Conservation (phyloP, 1,284 basidiomycete species). For the Cryptococcus jaspeensis region DNA sequence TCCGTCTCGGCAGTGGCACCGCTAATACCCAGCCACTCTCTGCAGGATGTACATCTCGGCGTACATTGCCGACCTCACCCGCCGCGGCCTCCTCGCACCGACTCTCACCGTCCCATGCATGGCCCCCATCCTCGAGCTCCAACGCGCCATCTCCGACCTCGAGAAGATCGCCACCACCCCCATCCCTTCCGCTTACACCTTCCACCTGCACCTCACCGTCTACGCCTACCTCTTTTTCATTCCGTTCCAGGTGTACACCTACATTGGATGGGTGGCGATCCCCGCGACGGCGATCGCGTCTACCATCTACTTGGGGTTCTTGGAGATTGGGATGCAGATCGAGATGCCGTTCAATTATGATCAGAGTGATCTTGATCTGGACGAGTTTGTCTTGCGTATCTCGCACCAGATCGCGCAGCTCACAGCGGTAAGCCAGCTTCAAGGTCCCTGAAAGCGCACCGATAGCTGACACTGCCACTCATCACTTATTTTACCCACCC, state of each 20-base stretch:
- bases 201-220: slow-evolving; percentile 35
- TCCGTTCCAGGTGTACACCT: slow-evolving; percentile 34
- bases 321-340: slow-evolving; percentile 35
- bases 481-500: background rate
- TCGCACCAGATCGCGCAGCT: slow-evolving; percentile 33
- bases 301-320: slow-evolving; percentile 32
- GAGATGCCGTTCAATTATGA: slow-evolving; percentile 41
- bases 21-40: slow-evolving; percentile 4
- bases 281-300: slow-evolving; percentile 30
- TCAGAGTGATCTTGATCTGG: slow-evolving; percentile 36
- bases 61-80: slow-evolving; percentile 26
- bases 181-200: slow-evolving; percentile 35
- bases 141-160: slow-evolving; percentile 33
- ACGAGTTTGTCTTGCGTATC: slow-evolving; percentile 33
- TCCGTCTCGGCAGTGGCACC: background rate
- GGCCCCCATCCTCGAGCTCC: slow-evolving; percentile 25
- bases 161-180: slow-evolving; percentile 38
- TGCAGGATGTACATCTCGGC: slow-evolving; percentile 32
- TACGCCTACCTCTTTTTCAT: slow-evolving; percentile 35
- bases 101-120: slow-evolving; percentile 23
- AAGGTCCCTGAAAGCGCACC: background rate
- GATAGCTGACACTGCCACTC: too few relatives aligned
- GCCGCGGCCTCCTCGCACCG: slow-evolving; percentile 15
- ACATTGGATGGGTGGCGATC: slow-evolving; percentile 30
- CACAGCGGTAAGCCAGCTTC: slow-evolving; percentile 24